A percentile compares a stretch with the other conserved stretches of the same genome.
phyloP scores from a whole-genome alignment of 192 early-diverging fungal genomes.

The Coemansia guatemalensis region DNA sequence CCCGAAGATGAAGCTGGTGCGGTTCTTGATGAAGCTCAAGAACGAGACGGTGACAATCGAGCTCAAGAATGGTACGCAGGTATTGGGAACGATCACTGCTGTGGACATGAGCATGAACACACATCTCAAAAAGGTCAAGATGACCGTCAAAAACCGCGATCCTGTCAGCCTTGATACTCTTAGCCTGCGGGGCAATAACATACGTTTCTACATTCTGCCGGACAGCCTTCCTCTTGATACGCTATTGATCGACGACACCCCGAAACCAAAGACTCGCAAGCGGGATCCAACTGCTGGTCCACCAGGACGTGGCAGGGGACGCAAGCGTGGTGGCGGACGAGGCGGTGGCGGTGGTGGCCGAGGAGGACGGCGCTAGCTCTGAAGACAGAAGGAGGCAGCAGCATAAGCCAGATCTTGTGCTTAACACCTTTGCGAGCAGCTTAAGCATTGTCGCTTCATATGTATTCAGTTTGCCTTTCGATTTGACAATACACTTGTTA shows the following conservation, averaged over 20 bases:
- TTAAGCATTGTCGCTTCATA: neutral
- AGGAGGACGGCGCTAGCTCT: conserved; percentile 39
- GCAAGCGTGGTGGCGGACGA: conserved; percentile 67
- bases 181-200: conserved; percentile 92
- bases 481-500: no score
- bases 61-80: conserved; percentile 97
- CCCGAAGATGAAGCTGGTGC: conserved; percentile 48
- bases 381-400: neutral
- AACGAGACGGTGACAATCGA: conserved; percentile 98
- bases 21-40: conserved; percentile 97
- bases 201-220: conserved; percentile 94
- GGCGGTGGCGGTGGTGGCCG: conserved; percentile 62
- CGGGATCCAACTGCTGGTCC: conserved; percentile 56
- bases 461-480: neutral
- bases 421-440: neutral
- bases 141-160: conserved; percentile 94
- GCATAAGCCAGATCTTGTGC: neutral
- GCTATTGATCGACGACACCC: conserved; percentile 91
- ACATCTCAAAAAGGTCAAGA: conserved; percentile 97
- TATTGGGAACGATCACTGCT: conserved; percentile 92
- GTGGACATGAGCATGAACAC: conserved; percentile 99
- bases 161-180: conserved; percentile 89
- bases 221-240: conserved; percentile 95
- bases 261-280: conserved; percentile 91
- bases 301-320: conserved; percentile 68